Conservation (phyloP, 2,329 filamentous ascomycete species). For the Alternaria conjuncta region DNA sequence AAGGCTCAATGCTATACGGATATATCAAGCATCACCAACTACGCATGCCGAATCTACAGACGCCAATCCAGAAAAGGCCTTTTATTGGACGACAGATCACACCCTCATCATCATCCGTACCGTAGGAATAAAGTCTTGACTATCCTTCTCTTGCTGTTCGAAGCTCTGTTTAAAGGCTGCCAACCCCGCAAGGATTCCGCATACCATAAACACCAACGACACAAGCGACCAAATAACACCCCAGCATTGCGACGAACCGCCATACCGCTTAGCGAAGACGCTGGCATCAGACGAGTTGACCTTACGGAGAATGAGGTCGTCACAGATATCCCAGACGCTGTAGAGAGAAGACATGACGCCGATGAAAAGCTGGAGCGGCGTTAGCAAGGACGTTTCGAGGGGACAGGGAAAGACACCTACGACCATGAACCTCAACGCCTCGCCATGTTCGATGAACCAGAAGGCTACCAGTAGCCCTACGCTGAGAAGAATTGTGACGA, state of each 20-base stretch:
- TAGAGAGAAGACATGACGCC: slow-evolving; percentile 83
- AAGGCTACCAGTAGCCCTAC: slow-evolving; percentile 74
- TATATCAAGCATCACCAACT: background rate
- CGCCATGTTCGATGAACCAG: slow-evolving; percentile 81
- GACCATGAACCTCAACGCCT: slow-evolving; percentile 75
- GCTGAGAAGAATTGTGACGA: slow-evolving; percentile 71
- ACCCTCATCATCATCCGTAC: slow-evolving; percentile 30
- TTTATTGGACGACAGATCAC: background rate
- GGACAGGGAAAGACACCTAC: slow-evolving; percentile 48
- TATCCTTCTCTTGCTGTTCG: slow-evolving; percentile 71
- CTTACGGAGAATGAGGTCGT: slow-evolving; percentile 80
- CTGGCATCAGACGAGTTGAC: slow-evolving; percentile 81
- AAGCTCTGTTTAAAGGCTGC: slow-evolving; percentile 77
- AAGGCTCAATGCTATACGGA: background rate
- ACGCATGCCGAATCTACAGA: background rate
- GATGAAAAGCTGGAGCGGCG: slow-evolving; percentile 68
- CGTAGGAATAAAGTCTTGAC: slow-evolving; percentile 68
- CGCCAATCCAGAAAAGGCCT: background rate
- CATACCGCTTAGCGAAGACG: slow-evolving; percentile 78
- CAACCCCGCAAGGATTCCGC: slow-evolving; percentile 75
- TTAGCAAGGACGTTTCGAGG: background rate
- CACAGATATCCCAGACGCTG: slow-evolving; percentile 85
- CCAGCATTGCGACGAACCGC: slow-evolving; percentile 82
- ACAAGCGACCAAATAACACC: slow-evolving; percentile 79
- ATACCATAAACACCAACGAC: slow-evolving; percentile 73